Conservation (phyloP, 208 protist species). For the Acanthamoeba lenticulata region DNA sequence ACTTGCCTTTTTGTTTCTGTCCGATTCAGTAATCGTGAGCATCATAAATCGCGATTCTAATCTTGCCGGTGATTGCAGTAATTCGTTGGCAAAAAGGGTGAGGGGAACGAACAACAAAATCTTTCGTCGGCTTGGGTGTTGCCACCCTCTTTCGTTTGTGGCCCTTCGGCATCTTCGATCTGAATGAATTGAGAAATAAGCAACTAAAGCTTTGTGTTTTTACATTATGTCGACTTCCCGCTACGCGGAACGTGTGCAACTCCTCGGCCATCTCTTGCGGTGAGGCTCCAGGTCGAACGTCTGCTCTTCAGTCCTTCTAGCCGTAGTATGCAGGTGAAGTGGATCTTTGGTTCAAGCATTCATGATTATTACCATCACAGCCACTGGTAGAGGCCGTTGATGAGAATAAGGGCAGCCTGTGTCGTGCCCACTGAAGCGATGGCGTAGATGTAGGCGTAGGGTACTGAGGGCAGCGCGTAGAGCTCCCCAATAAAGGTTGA, state of each 20-base stretch:
- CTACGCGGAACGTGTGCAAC: too few relatives aligned
- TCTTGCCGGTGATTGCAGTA: not conserved
- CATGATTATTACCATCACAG: not conserved
- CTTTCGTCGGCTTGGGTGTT: not conserved
- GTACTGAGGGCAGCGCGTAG: slow-evolving; percentile 17
- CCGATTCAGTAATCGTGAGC: not conserved
- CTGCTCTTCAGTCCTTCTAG: too few relatives aligned
- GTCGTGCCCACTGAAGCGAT: not conserved
- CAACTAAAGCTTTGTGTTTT: too few relatives aligned
- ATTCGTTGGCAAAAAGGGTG: too few relatives aligned
- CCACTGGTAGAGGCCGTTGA: slow-evolving; percentile 24
- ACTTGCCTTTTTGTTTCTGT: slow-evolving; percentile 48
- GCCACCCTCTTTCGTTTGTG: not conserved
- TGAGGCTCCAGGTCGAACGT: too few relatives aligned
- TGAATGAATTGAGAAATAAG: not conserved
- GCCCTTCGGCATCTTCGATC: not conserved
- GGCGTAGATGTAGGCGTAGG: slow-evolving; percentile 56
- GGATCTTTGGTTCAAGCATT: not conserved
- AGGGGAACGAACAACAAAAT: not conserved
- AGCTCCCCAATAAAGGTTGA: slow-evolving; percentile 54
- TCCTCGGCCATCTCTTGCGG: too few relatives aligned
- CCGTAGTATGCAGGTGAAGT: too few relatives aligned
- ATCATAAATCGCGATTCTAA: not conserved
- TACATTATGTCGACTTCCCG: too few relatives aligned
- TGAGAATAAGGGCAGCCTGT: slow-evolving; percentile 36